phyloP scores from a whole-genome alignment of 441 rosid genomes.

The Gossypium gossypioides region DNA sequence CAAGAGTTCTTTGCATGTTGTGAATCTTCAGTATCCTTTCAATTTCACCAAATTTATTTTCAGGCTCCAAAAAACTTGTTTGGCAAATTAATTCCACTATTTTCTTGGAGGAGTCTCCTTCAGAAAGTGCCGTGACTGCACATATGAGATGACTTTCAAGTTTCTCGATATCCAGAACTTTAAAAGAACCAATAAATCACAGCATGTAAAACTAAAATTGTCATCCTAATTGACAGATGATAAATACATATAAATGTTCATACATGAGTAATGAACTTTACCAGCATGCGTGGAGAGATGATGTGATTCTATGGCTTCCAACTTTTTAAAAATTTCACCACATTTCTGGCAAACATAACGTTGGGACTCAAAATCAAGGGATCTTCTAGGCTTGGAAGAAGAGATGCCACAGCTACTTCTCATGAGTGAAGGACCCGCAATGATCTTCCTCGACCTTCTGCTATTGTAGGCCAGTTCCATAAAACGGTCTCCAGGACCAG shows the following conservation, averaged over 20 bases:
- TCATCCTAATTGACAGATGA: not conserved
- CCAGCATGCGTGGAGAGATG: conserved; percentile 95
- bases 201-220: not conserved
- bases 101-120: conserved; percentile 89
- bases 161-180: not conserved
- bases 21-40: conserved; percentile 84
- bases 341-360: conserved; percentile 78
- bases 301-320: conserved; percentile 86
- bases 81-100: conserved; percentile 86
- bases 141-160: not conserved
- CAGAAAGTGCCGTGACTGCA: conserved; percentile 77
- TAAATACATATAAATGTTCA: not conserved
- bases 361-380: conserved; percentile 22
- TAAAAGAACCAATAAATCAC: not conserved
- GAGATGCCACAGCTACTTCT: conserved; percentile 7
- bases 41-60: conserved; percentile 71
- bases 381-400: conserved; percentile 11
- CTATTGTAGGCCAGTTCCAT: conserved; percentile 17
- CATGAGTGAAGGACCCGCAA: not conserved
- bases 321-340: conserved; percentile 69
- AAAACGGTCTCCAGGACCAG: conserved; percentile 39
- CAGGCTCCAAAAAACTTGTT: conserved; percentile 75
- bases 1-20: conserved; percentile 83
- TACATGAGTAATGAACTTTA: conserved; percentile 13
- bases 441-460: conserved; percentile 28